Conservation (phyloP, 345 rosid genomes). For the Conringia planisiliqua region DNA sequence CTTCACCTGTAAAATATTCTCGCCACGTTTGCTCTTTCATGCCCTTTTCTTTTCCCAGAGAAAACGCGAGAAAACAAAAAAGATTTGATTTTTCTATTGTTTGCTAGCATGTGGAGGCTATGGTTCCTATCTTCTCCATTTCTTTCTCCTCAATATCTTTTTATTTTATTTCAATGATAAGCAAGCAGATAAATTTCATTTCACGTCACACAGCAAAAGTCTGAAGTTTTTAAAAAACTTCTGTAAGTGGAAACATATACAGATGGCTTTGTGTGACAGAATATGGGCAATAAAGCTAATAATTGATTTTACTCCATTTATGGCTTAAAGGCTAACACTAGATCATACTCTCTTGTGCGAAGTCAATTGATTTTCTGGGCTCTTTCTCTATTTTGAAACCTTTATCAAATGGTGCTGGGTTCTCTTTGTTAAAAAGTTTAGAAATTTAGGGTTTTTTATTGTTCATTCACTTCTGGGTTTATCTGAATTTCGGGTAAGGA, state of each 20-base stretch:
- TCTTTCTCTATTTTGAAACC: not conserved
- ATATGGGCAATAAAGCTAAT: conserved; percentile 18
- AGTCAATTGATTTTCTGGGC: conserved; percentile 27
- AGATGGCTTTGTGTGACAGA: not conserved
- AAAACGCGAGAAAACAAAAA: conserved; percentile 4
- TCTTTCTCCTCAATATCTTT: conserved; percentile 3
- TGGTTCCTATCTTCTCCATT: conserved; percentile 15
- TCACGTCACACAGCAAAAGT: conserved; percentile 5
- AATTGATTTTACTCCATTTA: conserved; percentile 43
- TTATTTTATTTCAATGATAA: not conserved
- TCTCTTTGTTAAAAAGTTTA: conserved; percentile 4
- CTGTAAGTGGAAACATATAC: conserved; percentile 3
- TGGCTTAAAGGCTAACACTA: conserved; percentile 18
- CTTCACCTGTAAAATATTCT: conserved; percentile 36
- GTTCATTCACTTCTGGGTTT: conserved; percentile 11
- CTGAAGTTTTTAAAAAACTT: not conserved
- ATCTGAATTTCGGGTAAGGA: conserved; percentile 39
- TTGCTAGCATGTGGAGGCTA: conserved; percentile 18
- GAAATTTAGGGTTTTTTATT: conserved; percentile 17
- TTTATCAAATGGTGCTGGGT: conserved; percentile 6
- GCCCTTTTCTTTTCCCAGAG: conserved; percentile 7
- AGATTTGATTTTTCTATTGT: not conserved
- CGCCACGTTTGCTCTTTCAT: conserved; percentile 29
- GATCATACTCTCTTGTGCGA: not conserved
- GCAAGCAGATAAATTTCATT: conserved; percentile 14